Evolutionary conservation across 2,329 filamentous ascomycete genomes (phyloP).

Genomic region (Arthrobotrys sphaeroides): DNA sequence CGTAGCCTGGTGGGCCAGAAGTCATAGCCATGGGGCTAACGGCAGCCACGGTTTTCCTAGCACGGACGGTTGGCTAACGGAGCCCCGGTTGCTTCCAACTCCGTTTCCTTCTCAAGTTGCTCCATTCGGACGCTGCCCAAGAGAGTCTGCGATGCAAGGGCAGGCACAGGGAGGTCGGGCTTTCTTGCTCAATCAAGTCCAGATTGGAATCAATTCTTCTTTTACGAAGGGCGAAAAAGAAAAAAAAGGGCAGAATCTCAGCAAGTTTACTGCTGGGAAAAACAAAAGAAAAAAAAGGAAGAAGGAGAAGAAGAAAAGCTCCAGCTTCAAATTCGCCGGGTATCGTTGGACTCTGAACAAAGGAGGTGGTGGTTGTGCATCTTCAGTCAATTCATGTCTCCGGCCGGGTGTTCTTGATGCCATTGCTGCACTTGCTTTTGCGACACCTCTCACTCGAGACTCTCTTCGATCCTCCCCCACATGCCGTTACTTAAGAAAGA

Average conservation of each 20-base stretch:
- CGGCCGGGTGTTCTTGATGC: slow-evolving; percentile 33
- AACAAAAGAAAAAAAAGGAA: slow-evolving; percentile 22
- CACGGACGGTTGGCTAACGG: slow-evolving; percentile 46
- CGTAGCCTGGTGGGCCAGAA: slow-evolving; percentile 27
- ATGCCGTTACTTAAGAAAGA: slow-evolving; percentile 7
- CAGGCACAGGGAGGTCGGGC: slow-evolving; percentile 42
- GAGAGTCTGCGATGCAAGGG: slow-evolving; percentile 47
- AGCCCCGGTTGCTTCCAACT: slow-evolving; percentile 36
- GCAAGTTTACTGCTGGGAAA: slow-evolving; percentile 14
- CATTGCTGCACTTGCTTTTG: slow-evolving; percentile 39
- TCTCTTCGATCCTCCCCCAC: slow-evolving; percentile 49
- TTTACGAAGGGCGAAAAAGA: slow-evolving; percentile 25
- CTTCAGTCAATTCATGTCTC: slow-evolving; percentile 6
- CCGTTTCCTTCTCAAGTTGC: slow-evolving; percentile 44
- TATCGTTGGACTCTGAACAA: slow-evolving; percentile 51
- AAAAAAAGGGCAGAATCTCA: slow-evolving; percentile 13
- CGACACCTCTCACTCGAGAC: slow-evolving; percentile 22
- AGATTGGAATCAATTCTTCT: slow-evolving; percentile 15
- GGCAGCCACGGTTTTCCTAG: slow-evolving; percentile 44
- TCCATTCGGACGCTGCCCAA: slow-evolving; percentile 24
- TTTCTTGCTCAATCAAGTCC: slow-evolving; percentile 37
- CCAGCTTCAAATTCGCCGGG: slow-evolving; percentile 42
- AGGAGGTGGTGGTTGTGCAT: slow-evolving; percentile 45
- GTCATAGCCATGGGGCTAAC: slow-evolving; percentile 24
- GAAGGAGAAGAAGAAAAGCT: slow-evolving; percentile 17